These are phyloP conservation scores for Aegilops longissima DNA, from an alignment of 176 grass and related monocot species.

Conservation along the genomic window DNA sequence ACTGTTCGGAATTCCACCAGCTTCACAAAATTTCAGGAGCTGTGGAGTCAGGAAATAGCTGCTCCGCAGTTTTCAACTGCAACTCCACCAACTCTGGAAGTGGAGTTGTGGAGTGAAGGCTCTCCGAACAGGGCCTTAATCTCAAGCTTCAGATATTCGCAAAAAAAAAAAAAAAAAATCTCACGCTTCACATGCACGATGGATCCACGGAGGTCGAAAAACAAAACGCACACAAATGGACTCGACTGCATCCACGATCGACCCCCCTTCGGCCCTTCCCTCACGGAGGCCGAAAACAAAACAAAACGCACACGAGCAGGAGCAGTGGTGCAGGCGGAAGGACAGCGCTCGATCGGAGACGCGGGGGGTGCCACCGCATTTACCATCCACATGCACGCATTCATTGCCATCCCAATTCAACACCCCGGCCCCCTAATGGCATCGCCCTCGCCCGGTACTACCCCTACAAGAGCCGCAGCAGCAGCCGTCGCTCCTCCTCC, in stretches of 20 bases:
- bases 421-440: conserved; percentile 6
- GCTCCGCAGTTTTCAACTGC: too few relatives aligned
- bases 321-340: not conserved
- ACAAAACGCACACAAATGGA: not conserved
- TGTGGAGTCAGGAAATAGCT: too few relatives aligned
- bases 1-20: too few relatives aligned
- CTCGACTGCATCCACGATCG: not conserved
- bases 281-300: conserved; percentile 11
- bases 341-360: not conserved
- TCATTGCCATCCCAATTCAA: conserved; percentile 77
- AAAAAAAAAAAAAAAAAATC: not conserved
- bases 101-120: too few relatives aligned
- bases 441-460: conserved; percentile 36
- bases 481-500: not conserved
- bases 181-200: not conserved
- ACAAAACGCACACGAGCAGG: conserved; percentile 17
- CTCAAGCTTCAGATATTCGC: too few relatives aligned
- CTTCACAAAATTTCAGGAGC: too few relatives aligned
- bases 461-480: conserved; percentile 4
- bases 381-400: conserved; percentile 93
- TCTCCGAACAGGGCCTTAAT: too few relatives aligned
- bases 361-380: conserved; percentile 55
- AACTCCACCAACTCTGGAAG: too few relatives aligned
- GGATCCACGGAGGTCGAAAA: too few relatives aligned
- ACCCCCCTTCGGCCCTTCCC: too few relatives aligned